Evolutionary conservation across 805 yeast genomes (phyloP).

Genomic region (Ogataea polymorpha): DNA sequence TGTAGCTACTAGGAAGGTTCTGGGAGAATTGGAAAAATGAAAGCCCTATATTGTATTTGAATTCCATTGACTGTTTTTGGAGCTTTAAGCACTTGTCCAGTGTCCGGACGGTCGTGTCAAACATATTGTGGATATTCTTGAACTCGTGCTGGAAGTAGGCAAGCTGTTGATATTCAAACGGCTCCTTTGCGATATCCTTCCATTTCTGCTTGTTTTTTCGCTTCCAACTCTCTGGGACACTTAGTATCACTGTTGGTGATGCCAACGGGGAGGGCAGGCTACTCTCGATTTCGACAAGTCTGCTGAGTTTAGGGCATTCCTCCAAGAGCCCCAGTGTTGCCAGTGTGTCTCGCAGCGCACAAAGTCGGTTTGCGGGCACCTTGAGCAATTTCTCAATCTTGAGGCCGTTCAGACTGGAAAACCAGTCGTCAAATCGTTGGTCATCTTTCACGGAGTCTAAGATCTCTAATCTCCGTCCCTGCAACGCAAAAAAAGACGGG

Average conservation of each 20-base stretch:
- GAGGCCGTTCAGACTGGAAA: constrained; percentile 8
- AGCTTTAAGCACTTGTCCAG: constrained; percentile 11
- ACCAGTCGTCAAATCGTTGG: constrained; percentile 14
- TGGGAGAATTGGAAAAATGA: constrained; percentile 12
- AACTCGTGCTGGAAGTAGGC: constrained; percentile 18
- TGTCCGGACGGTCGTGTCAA: constrained; percentile 9
- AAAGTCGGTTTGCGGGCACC: constrained; percentile 7
- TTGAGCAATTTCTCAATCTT: constrained; percentile 7
- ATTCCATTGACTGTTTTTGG: constrained; percentile 13
- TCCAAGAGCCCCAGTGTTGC: constrained; percentile 3
- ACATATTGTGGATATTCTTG: constrained; percentile 6
- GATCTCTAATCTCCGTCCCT: constrained; percentile 6
- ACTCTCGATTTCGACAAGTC: neutral
- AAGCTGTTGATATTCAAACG: constrained; percentile 20
- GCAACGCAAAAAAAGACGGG: constrained; percentile 23
- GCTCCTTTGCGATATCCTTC: constrained; percentile 18
- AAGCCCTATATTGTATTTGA: constrained; percentile 10
- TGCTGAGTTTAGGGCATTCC: neutral
- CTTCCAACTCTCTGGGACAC: constrained; percentile 25
- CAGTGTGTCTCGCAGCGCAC: constrained; percentile 2
- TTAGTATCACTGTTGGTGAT: constrained; percentile 17
- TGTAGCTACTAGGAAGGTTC: constrained; percentile 10
- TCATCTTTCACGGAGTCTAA: constrained; percentile 5
- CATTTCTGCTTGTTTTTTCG: constrained; percentile 18
- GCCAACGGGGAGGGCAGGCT: neutral